phyloP scores from a whole-genome alignment of 1,284 basidiomycete genomes.

The Apiotrichum montevideense region DNA sequence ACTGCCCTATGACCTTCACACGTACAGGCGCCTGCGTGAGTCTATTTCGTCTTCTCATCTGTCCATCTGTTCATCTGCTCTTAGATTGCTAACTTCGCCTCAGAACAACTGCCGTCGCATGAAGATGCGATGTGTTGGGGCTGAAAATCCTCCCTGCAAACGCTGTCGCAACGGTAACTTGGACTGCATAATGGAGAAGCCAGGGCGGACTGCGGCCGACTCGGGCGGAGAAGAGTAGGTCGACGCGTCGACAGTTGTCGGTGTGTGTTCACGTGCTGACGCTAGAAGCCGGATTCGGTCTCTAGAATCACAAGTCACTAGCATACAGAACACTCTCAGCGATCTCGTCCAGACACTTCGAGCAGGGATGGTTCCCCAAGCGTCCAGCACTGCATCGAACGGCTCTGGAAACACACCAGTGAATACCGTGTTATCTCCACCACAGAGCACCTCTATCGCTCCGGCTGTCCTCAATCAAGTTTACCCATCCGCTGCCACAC shows the following conservation, averaged over 20 bases:
- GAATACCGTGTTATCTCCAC: conserved; percentile 16
- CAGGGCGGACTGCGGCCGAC: conserved; percentile 58
- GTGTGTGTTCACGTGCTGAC: not conserved
- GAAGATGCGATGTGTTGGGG: conserved; percentile 61
- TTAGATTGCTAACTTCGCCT: not conserved
- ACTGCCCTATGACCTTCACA: not conserved
- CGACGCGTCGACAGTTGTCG: too few species aligned
- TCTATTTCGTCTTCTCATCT: not conserved
- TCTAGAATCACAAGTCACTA: conserved; percentile 72
- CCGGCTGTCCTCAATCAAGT: not conserved
- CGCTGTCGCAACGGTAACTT: conserved; percentile 77
- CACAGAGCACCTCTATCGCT: conserved; percentile 8
- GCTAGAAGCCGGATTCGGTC: conserved; percentile 70
- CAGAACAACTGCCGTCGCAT: conserved; percentile 46
- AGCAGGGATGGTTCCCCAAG: conserved; percentile 22
- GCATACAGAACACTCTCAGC: conserved; percentile 70
- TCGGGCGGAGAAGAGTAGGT: conserved; percentile 66
- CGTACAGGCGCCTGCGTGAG: conserved; percentile 39
- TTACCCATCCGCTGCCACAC: not conserved
- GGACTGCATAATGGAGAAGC: conserved; percentile 86
- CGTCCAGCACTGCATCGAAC: conserved; percentile 16
- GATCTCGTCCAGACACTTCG: conserved; percentile 60
- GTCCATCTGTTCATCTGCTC: not conserved
- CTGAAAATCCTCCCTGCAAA: conserved; percentile 88
- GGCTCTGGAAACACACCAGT: conserved; percentile 25